Percentiles rank a stretch among this genome's conserved stretches.
Evolutionary conservation across 805 yeast genomes (phyloP).

Genomic region (Candida easanensis): DNA sequence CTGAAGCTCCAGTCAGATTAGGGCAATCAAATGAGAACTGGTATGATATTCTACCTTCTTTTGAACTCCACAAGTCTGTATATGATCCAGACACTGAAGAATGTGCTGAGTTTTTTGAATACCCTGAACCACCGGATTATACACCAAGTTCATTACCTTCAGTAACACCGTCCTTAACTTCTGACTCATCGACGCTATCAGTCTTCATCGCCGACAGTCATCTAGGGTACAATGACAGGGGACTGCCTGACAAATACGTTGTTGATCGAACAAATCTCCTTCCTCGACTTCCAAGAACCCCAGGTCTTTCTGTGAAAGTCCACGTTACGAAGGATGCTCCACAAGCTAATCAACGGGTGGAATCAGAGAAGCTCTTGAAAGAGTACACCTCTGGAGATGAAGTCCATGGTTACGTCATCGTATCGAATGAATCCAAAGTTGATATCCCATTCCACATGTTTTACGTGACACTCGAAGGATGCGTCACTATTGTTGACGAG

Average conservation of each 20-base stretch:
- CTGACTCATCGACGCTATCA: too few relatives aligned
- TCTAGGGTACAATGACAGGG: not conserved
- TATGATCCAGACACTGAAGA: conserved; percentile 36
- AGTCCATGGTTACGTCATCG: conserved; percentile 54
- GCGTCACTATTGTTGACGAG: conserved; percentile 31
- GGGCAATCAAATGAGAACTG: conserved; percentile 12
- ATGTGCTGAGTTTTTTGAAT: conserved; percentile 35
- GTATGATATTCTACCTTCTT: conserved; percentile 63
- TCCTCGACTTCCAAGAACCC: conserved; percentile 32
- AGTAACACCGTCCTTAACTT: too few relatives aligned
- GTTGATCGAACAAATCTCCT: conserved; percentile 41
- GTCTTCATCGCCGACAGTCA: not conserved
- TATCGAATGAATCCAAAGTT: conserved; percentile 43
- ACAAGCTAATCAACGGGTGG: conserved; percentile 33
- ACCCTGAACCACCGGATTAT: conserved; percentile 36
- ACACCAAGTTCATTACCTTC: too few relatives aligned
- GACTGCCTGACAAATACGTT: conserved; percentile 1
- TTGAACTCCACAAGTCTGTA: conserved; percentile 58
- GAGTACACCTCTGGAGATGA: conserved; percentile 70
- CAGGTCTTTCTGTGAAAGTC: conserved; percentile 43
- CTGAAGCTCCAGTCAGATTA: too few relatives aligned
- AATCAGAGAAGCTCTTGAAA: conserved; percentile 35
- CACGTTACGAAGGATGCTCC: conserved; percentile 51
- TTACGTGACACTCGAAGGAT: conserved; percentile 47
- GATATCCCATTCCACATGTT: conserved; percentile 62